Evolutionary conservation across 1,284 basidiomycete genomes (phyloP).

Genomic region (Moesziomyces aphidis): DNA sequence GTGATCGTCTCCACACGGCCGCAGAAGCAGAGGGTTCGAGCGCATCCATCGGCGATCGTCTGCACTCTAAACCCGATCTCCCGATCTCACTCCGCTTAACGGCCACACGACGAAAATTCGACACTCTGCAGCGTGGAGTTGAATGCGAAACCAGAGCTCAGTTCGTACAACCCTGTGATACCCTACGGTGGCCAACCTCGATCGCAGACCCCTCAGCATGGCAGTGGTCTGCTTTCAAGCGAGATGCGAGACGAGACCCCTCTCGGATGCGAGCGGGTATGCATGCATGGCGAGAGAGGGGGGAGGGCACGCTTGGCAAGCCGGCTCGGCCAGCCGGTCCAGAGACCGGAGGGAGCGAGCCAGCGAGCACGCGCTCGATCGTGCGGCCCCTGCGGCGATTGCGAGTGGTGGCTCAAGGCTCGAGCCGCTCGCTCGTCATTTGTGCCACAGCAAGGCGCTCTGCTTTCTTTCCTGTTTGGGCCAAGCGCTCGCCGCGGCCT

Average conservation of each 20-base stretch:
- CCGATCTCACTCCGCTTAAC: not conserved
- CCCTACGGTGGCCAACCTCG: not conserved
- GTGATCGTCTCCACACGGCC: constrained; percentile 29
- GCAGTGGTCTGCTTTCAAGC: not conserved
- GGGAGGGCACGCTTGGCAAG: too few species aligned
- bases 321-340: too few species aligned
- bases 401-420: too few species aligned
- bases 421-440: too few species aligned
- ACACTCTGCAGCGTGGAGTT: constrained; percentile 38
- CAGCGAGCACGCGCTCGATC: too few species aligned
- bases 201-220: not conserved
- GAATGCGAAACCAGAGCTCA: not conserved
- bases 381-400: too few species aligned
- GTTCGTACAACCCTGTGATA: too few species aligned
- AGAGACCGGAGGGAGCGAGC: too few species aligned
- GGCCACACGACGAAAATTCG: constrained; percentile 4
- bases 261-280: not conserved
- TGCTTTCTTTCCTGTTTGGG: too few species aligned
- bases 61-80: constrained; percentile 2
- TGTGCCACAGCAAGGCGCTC: too few species aligned
- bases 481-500: too few species aligned
- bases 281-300: not conserved
- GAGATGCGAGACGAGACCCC: not conserved
- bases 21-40: not conserved
- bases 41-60: constrained; percentile 6